Evolutionary conservation across 495 filamentous ascomycete genomes (phyloP), one percentile per base, ranked within the genome.

Genomic region (Neurospora intermedia): DNA sequence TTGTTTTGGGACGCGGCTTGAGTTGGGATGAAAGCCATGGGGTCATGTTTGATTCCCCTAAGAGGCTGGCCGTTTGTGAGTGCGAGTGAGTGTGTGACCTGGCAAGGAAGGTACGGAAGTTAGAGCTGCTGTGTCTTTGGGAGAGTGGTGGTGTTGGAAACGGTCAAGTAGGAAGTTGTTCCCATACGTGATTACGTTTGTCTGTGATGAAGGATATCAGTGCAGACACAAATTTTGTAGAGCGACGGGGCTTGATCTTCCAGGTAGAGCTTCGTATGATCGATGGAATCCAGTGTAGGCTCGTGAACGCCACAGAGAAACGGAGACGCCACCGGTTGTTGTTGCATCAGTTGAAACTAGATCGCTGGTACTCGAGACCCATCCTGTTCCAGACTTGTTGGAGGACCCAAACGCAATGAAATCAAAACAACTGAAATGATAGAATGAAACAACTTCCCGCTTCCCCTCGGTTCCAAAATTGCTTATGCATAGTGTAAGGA

Each of bases 341-440:
- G 23, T 6, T 59, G 23, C 5, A 2, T 31, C 11, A 31, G 10
- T 23, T 54, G n/a, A 13, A 23, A 4, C 3, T 3, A 31, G 20
- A 16, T 1, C 11, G 6, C 23, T 20, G 48, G 23, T 31, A 2
- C 13, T 62, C 16, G 48, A 7, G 23, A 62, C 1, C 48, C 48
- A 31, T 6, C 6, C 23, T 31, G 6, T 62, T 62, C 48, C 23
- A 62, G 2, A 62, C 73, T 69, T 71, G 70, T 35, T 74, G 70
- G 18, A 74, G 27, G 38, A 74, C 73, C 73, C 73, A 74, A 40
- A 74, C 73, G 4, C 73, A 70, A 13, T 48, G 70, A 41, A 74
- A 74, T 70, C 73, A 71, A 15, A 70, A 70, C 16, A 71, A 38
- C n/a, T 74, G 39, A 23, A 74, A 71, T 41, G 71, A 4, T 31